Evolutionary conservation across 768 basidiomycete species (phyloP), one percentile per base, ranked within the genome.

Genomic region (Trametes coccinea): DNA sequence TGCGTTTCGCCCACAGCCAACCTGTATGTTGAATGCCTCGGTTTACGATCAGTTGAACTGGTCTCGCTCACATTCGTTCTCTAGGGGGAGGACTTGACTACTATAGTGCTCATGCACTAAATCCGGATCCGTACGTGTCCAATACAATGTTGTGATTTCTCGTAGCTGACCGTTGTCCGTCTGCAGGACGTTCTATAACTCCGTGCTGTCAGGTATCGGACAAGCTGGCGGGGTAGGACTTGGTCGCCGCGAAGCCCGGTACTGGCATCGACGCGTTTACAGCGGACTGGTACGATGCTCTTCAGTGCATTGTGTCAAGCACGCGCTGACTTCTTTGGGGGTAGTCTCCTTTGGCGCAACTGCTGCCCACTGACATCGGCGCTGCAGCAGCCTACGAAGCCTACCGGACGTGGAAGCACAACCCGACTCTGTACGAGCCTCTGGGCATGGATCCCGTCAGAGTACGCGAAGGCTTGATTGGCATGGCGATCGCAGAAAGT

Each of bases 331-430:
- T 10, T 16, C 11, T 2, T 39, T 5, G 14, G 33, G 51, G 27
- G 8, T 62, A 88, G 86, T 79, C 81, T 31, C 83, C 84, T 56
- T 70, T 86, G 14, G 73, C 70, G 55, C 72, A 74, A 46, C 75
- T 90, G 74, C 70, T 77, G 8, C 85, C 89, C 0, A 67, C 73
- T 16, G 87, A 90, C 60, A 80, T 92, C 11, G 90, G 90, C 0
- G 82, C 87, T 64, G 90, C 90, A 2, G 89, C 89, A 7, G 89
- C 87, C 0, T 91, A 89, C 69, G 89, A 91, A 71, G 88, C 88
- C 0, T 86, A 87, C 72, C 79, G 88, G 16, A 80, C 81, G 34
- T 88, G 86, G 83, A 83, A 83, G 51, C 82, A 85, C 65, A 62
- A 62, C 40, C 76, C 73, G 3, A 45, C 61, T 33, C 77, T 87